These are phyloP conservation scores for Apiotrichum akiyoshidainum DNA, from an alignment of 1,284 basidiomycete genomes.

Conservation along the genomic window DNA sequence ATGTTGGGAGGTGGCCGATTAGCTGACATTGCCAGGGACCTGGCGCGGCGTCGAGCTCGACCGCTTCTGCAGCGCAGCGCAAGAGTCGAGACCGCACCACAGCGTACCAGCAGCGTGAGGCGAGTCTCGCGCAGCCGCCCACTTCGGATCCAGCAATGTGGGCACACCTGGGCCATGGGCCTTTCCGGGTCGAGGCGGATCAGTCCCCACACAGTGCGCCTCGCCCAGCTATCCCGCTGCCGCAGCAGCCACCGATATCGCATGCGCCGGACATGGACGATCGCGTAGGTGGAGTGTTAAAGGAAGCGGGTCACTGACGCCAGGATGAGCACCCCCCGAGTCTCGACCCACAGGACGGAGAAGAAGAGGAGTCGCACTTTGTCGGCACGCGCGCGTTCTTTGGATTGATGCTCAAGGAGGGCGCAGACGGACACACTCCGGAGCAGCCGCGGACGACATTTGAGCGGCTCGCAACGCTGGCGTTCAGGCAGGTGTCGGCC, in stretches of 20 bases:
- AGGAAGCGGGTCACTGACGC: not conserved
- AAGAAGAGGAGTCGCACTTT: conserved; percentile 34
- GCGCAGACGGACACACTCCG: not conserved
- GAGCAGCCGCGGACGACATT: conserved; percentile 6
- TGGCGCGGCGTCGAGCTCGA: too few relatives aligned
- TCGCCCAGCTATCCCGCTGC: not conserved
- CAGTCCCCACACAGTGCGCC: not conserved
- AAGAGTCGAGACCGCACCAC: not conserved
- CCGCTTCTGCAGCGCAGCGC: not conserved
- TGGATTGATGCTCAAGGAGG: conserved; percentile 17
- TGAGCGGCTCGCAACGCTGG: conserved; percentile 17
- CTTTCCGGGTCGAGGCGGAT: not conserved
- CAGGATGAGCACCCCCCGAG: conserved; percentile 10
- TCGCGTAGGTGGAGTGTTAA: not conserved
- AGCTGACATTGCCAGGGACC: too few relatives aligned
- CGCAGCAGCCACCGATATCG: too few relatives aligned
- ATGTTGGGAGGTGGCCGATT: too few relatives aligned
- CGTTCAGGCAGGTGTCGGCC: conserved; percentile 38
- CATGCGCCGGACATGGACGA: not conserved
- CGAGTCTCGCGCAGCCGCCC: too few relatives aligned
- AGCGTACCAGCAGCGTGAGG: too few relatives aligned
- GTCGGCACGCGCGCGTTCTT: conserved; percentile 31
- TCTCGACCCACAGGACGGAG: conserved; percentile 22
- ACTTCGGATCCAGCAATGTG: too few relatives aligned
- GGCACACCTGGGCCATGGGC: not conserved